Percentiles rank a stretch among this genome's conserved stretches.
Evolutionary conservation across 257 asterid species (phyloP).

Genomic region (Plectranthus barbatus): DNA sequence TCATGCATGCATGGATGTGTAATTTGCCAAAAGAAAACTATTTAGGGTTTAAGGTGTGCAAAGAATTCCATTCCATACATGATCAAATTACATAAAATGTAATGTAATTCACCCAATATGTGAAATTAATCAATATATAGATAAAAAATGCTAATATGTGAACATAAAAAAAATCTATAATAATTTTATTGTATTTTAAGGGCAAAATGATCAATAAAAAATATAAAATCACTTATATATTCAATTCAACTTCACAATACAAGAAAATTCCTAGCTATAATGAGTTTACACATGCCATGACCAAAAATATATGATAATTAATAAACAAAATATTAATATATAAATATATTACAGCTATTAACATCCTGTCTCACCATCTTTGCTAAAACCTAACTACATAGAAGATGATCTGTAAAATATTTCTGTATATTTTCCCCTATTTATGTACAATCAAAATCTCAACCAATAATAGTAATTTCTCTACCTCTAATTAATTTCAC

Average conservation of each 20-base stretch:
- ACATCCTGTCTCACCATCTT: slow-evolving; percentile 30
- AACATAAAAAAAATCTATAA: background rate
- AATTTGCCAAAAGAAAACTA: no score
- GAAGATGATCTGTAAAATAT: slow-evolving; percentile 1
- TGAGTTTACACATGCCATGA: slow-evolving; percentile 11
- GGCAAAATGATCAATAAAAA: slow-evolving; percentile 2
- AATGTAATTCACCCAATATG: no score
- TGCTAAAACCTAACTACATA: slow-evolving; percentile 3
- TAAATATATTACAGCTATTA: slow-evolving; percentile 12
- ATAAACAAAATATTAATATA: slow-evolving; percentile 8
- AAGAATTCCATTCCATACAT: background rate
- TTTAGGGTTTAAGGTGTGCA: slow-evolving; percentile 12
- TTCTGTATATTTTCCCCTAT: slow-evolving; percentile 2
- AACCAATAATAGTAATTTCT: background rate
- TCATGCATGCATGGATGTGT: no score
- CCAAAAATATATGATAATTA: background rate
- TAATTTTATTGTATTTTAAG: background rate
- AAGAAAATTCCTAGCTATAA: slow-evolving; percentile 13
- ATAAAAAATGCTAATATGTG: background rate
- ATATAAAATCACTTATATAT: slow-evolving; percentile 13
- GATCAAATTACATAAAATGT: no score
- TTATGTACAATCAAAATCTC: slow-evolving; percentile 18
- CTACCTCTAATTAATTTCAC: background rate
- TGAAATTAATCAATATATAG: no score
- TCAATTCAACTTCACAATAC: slow-evolving; percentile 4